Conservation (phyloP, 768 basidiomycete species). For the Mycena polygramma region DNA sequence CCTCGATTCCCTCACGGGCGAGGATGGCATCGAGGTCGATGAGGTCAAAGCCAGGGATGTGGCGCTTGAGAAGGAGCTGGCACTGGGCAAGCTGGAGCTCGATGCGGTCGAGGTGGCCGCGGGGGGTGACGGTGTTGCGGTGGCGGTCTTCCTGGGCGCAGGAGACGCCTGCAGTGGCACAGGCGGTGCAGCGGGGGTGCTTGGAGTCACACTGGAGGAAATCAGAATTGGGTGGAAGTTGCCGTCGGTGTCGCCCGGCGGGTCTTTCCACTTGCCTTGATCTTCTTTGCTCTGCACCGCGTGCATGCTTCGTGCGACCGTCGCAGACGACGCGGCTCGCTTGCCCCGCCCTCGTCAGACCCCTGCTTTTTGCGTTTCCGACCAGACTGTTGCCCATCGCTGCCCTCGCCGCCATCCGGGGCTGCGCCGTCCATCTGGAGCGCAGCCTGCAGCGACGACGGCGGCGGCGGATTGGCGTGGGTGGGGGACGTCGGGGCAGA, state of each 20-base stretch:
- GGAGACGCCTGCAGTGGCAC: conserved; percentile 80
- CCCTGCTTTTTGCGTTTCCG: conserved; percentile 75
- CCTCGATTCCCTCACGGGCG: conserved; percentile 76
- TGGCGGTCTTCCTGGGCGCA: conserved; percentile 93
- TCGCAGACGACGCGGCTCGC: conserved; percentile 83
- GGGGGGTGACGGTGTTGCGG: conserved; percentile 86
- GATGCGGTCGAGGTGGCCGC: conserved; percentile 86
- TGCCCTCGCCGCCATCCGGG: conserved; percentile 44
- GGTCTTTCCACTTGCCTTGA: conserved; percentile 86
- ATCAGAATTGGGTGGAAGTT: conserved; percentile 68
- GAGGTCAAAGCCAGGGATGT: conserved; percentile 76
- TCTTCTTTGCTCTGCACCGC: conserved; percentile 96
- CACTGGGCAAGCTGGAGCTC: conserved; percentile 87
- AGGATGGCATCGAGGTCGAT: conserved; percentile 75
- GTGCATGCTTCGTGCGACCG: conserved; percentile 94
- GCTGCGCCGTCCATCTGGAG: conserved; percentile 63
- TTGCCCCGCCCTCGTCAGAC: conserved; percentile 63
- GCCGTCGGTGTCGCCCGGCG: conserved; percentile 84
- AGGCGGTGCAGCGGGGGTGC: conserved; percentile 89
- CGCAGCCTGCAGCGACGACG: conserved; percentile 70
- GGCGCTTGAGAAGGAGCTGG: conserved; percentile 81
- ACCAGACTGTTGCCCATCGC: conserved; percentile 50
- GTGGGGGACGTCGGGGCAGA: conserved; percentile 50
- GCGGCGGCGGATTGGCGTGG: conserved; percentile 54
- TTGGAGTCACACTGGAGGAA: conserved; percentile 86